A percentile compares a stretch with the other conserved stretches of the same genome.
These are phyloP conservation scores for Nakazawaea holstii DNA, from an alignment of 805 yeast species.

Conservation along the genomic window DNA sequence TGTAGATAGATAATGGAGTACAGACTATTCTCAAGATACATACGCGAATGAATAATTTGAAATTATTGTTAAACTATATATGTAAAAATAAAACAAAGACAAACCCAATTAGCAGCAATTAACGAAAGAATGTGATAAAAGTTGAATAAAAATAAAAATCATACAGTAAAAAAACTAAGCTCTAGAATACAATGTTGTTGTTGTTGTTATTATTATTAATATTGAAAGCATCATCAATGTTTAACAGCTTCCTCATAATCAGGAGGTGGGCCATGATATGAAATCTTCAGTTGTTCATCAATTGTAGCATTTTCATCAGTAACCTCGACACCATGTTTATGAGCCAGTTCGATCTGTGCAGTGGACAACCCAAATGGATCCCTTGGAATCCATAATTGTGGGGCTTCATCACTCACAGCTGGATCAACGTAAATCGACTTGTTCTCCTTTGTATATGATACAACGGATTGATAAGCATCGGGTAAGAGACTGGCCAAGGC, in stretches of 20 bases:
- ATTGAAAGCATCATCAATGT: slow-evolving; percentile 17
- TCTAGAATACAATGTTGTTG: background rate
- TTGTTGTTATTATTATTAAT: too few relatives aligned
- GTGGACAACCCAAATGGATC: slow-evolving; percentile 66
- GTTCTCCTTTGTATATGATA: slow-evolving; percentile 12
- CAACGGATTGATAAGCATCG: slow-evolving; percentile 17
- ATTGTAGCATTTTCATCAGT: slow-evolving; percentile 52
- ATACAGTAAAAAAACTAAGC: background rate
- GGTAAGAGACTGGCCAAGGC: slow-evolving; percentile 38
- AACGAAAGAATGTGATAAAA: too few relatives aligned
- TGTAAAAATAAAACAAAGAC: too few relatives aligned
- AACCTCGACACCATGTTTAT: slow-evolving; percentile 46
- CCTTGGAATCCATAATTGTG: slow-evolving; percentile 65
- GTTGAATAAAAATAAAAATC: background rate
- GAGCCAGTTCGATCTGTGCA: slow-evolving; percentile 49
- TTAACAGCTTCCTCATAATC: slow-evolving; percentile 49
- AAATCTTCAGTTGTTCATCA: slow-evolving; percentile 51
- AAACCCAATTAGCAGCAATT: too few relatives aligned
- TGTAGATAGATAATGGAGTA: too few relatives aligned
- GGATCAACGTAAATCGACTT: slow-evolving; percentile 49
- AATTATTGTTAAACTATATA: too few relatives aligned
- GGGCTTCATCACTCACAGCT: slow-evolving; percentile 47
- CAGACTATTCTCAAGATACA: too few relatives aligned
- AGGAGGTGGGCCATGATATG: slow-evolving; percentile 65
- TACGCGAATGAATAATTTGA: too few relatives aligned